These are phyloP conservation scores for Colletotrichum caudatum DNA, from an alignment of 2,329 filamentous ascomycete genomes.

Conservation along the genomic window DNA sequence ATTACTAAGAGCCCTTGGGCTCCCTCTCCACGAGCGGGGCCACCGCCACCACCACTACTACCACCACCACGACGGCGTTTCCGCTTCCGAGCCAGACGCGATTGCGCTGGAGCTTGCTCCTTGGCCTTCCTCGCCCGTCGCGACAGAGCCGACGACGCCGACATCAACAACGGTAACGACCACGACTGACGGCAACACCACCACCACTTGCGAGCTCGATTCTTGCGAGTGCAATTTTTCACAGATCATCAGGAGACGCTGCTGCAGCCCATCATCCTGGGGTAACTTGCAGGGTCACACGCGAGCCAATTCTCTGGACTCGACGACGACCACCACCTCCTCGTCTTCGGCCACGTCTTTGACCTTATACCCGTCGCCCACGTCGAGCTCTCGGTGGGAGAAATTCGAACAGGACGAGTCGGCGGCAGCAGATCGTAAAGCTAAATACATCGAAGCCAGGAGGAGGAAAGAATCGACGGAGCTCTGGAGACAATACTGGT, in stretches of 20 bases:
- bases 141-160: conserved; percentile 17
- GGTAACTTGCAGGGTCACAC: conserved; percentile 20
- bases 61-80: conserved; percentile 1
- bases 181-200: background rate
- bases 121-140: conserved; percentile 28
- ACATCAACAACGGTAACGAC: background rate
- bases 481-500: conserved; percentile 48
- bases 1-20: conserved; percentile 52
- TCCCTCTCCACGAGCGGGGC: conserved; percentile 37
- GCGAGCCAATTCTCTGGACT: conserved; percentile 33
- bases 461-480: conserved; percentile 43
- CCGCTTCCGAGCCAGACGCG: conserved; percentile 21
- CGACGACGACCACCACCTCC: conserved; percentile 28
- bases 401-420: conserved; percentile 2
- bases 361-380: conserved; percentile 9
- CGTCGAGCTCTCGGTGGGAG: conserved; percentile 24
- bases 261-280: conserved; percentile 4
- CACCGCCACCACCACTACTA: background rate
- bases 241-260: background rate
- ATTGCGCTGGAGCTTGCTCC: conserved; percentile 28
- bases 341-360: conserved; percentile 12
- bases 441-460: conserved; percentile 44
- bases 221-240: conserved; percentile 8
- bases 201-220: background rate
- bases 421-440: conserved; percentile 1